phyloP scores from a whole-genome alignment of 805 yeast species.

The Kregervanrija pseudodelftensis region DNA sequence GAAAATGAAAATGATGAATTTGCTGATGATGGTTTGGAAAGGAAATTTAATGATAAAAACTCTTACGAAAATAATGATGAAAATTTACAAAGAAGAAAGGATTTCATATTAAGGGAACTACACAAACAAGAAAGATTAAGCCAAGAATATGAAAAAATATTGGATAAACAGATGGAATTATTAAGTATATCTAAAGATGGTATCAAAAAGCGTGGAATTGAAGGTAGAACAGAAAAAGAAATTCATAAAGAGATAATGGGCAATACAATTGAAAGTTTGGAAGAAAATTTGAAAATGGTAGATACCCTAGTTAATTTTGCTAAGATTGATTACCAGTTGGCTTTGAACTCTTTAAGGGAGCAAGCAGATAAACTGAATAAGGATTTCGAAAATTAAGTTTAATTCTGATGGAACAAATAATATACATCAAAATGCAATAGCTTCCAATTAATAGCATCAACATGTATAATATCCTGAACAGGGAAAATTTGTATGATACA shows the following conservation, averaged over 20 bases:
- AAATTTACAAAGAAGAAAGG: conserved; percentile 11
- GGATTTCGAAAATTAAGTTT: too few species aligned
- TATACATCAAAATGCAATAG: too few species aligned
- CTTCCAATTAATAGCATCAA: too few species aligned
- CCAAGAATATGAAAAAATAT: conserved; percentile 19
- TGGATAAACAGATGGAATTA: conserved; percentile 24
- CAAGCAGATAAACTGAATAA: too few species aligned
- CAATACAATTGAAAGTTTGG: conserved; percentile 9
- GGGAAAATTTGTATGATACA: too few species aligned
- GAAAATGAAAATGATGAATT: background rate
- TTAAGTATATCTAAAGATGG: conserved; percentile 14
- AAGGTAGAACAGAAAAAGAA: conserved; percentile 15
- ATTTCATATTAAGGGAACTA: conserved; percentile 21
- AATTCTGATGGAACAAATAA: too few species aligned
- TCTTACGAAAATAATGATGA: background rate
- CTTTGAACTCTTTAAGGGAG: too few species aligned
- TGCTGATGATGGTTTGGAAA: background rate
- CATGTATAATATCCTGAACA: too few species aligned
- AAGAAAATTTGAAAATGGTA: conserved; percentile 11
- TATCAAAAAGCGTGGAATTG: conserved; percentile 7
- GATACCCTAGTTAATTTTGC: conserved; percentile 6
- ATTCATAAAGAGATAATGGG: conserved; percentile 12
- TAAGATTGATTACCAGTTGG: background rate
- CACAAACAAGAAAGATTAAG: conserved; percentile 28
- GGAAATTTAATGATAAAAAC: too few species aligned